These are phyloP conservation scores for Saccharomyces hybrid DNA, from an alignment of 1,139 yeast species.

Conservation along the genomic window DNA sequence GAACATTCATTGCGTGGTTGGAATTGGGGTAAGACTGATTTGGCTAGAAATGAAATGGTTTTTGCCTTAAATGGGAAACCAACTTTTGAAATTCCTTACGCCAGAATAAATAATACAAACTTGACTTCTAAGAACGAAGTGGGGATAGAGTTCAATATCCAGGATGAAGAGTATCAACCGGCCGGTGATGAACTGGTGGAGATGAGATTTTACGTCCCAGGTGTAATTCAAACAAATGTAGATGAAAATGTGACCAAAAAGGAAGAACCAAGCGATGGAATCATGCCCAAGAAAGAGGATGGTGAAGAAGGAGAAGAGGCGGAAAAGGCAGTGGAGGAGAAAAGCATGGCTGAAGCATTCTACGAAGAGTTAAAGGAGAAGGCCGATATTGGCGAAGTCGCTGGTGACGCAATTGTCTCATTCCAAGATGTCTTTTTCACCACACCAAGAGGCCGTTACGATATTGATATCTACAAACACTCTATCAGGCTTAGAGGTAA, in stretches of 20 bases:
- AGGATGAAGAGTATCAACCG: conserved; percentile 49
- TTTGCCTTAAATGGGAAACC: conserved; percentile 87
- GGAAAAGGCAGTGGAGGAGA: conserved; percentile 43
- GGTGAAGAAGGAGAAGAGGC: conserved; percentile 39
- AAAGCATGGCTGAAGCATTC: conserved; percentile 74
- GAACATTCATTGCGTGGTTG: conserved; percentile 96
- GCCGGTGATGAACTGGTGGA: conserved; percentile 96
- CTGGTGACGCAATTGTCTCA: conserved; percentile 95
- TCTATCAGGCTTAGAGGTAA: conserved; percentile 93
- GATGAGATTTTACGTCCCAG: conserved; percentile 88
- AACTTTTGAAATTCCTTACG: conserved; percentile 82
- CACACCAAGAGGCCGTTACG: conserved; percentile 98
- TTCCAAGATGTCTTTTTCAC: conserved; percentile 86
- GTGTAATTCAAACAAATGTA: conserved; percentile 45
- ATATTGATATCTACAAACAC: conserved; percentile 84
- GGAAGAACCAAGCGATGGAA: conserved; percentile 27
- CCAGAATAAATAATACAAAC: conserved; percentile 76
- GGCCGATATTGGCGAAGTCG: conserved; percentile 94
- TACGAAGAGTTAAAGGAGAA: conserved; percentile 87
- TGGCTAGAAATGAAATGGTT: conserved; percentile 84
- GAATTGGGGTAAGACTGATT: conserved; percentile 97
- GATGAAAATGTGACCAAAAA: conserved; percentile 30
- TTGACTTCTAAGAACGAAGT: conserved; percentile 91
- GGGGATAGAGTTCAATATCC: conserved; percentile 74
- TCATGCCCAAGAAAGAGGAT: conserved; percentile 34